Base-by-base conservation (phyloP, 2,329 filamentous ascomycete species). In the Penicillium sp. region DNA sequence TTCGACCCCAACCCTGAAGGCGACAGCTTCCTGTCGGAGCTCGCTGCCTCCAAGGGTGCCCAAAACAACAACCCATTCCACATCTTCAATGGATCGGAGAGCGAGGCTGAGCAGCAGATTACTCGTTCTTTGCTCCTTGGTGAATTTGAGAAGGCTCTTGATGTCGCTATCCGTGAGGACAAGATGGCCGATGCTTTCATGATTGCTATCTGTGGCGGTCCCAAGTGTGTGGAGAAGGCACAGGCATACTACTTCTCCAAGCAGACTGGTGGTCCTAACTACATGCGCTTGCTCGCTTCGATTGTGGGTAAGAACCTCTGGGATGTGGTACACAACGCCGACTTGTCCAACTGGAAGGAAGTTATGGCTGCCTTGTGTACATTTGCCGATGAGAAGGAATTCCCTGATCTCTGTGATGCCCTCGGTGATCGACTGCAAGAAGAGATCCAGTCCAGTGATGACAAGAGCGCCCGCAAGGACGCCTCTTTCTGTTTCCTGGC, bases 311-410 rank as follows among this genome's bases (percentile, higher is more conserved):
- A 97, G 81, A 97, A 99, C 68, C 82, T 99, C 1, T 97, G 93
- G 94, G 94, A 99, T 76, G 84, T 97, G 43, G 94, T 97, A 7
- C 91, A 97, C 77, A 99, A 99, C 68, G 94, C 93, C 7, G 90
- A 97, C 68, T 79, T 99, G 43, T 83, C 84, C 49, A 90, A 94
- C 75, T 99, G 94, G 95, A 97, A 95, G 77, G 94, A 97, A 75
- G 88, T 93, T 3, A 95, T 99, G 90, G 92, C 91, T 27, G 90
- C 92, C 1, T 79, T 99, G 50, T 99, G 94, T 82, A 97, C 94
- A 1, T 99, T 93, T 74, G 94, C 94, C 0, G 88, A 95, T 59
- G 89, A 92, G 43, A 84, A 85, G 38, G 93, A 99, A 65, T 99
- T 99, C 71, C 86, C 93, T 5, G 92, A 97, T 70, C 86, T 99